phyloP scores from a whole-genome alignment of 192 early-diverging fungal genomes.

The Backusella sp. region DNA sequence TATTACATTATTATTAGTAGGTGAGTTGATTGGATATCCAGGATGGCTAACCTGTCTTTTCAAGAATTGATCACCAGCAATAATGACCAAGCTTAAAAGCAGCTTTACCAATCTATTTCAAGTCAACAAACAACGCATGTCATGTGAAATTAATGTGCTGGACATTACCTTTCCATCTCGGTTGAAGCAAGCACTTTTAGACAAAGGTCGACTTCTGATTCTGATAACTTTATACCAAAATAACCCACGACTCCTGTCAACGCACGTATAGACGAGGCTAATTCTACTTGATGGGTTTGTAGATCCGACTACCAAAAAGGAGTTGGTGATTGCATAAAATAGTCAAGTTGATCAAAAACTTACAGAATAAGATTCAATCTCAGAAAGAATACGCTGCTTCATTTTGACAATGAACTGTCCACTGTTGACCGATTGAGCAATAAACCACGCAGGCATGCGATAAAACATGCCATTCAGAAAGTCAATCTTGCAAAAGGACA shows the following conservation, averaged over 20 bases:
- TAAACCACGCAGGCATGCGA: conserved; percentile 22
- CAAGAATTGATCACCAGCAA: conserved; percentile 17
- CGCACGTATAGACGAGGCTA: conserved; percentile 25
- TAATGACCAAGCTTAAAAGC: conserved; percentile 14
- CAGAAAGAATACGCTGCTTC: conserved; percentile 17
- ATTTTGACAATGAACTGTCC: conserved; percentile 16
- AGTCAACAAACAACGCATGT: neutral
- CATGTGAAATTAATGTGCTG: neutral
- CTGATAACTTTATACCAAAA: conserved; percentile 28
- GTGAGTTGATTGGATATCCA: neutral
- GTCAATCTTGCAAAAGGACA: neutral
- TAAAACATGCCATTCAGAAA: conserved; percentile 29
- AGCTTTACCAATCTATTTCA: conserved; percentile 21
- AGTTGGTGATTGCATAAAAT: neutral
- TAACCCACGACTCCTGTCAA: conserved; percentile 26
- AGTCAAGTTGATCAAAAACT: neutral
- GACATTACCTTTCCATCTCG: conserved; percentile 21
- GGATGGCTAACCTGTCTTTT: conserved; percentile 16
- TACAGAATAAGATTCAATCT: conserved; percentile 20
- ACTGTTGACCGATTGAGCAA: conserved; percentile 19
- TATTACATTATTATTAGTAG: too few species aligned
- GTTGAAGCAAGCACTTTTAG: conserved; percentile 18
- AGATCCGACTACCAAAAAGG: neutral
- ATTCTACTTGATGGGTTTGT: conserved; percentile 16
- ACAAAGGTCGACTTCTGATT: conserved; percentile 15